Evolutionary conservation across 768 basidiomycete genomes (phyloP).

Genomic region (Hydnomerulius pinastri): DNA sequence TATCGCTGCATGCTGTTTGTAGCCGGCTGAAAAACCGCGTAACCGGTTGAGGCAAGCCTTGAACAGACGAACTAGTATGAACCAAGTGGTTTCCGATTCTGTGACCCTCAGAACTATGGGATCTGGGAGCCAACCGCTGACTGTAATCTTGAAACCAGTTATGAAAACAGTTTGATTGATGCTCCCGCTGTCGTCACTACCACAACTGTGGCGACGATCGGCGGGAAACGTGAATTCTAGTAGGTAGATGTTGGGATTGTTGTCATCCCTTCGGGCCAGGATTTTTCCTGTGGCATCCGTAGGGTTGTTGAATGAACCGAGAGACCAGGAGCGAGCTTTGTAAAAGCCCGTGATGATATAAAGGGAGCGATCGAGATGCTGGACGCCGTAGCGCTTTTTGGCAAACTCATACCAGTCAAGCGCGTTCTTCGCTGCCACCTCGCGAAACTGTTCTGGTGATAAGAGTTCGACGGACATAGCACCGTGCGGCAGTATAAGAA

Average conservation of each 20-base stretch:
- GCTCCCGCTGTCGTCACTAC: background rate
- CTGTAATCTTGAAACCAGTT: slow-evolving; percentile 8
- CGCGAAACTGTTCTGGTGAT: background rate
- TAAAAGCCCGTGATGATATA: slow-evolving; percentile 9
- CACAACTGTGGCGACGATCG: background rate
- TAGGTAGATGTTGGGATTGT: no score
- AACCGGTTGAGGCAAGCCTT: no score
- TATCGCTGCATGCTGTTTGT: no score
- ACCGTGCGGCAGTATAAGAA: background rate
- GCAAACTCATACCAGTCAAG: background rate
- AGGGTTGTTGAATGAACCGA: background rate
- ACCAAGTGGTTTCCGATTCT: background rate
- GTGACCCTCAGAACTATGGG: background rate
- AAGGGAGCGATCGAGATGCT: no score
- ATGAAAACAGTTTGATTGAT: slow-evolving; percentile 15
- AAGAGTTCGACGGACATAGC: no score
- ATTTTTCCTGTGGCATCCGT: background rate
- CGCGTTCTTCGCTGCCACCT: background rate
- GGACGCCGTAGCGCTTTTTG: no score
- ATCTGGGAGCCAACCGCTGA: background rate
- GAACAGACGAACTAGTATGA: no score
- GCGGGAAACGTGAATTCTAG: background rate
- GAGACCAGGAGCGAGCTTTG: background rate
- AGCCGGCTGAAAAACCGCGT: no score
- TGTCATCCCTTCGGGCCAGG: background rate